phyloP scores from a whole-genome alignment of 208 protist genomes.

The Crithidia fasciculata region DNA sequence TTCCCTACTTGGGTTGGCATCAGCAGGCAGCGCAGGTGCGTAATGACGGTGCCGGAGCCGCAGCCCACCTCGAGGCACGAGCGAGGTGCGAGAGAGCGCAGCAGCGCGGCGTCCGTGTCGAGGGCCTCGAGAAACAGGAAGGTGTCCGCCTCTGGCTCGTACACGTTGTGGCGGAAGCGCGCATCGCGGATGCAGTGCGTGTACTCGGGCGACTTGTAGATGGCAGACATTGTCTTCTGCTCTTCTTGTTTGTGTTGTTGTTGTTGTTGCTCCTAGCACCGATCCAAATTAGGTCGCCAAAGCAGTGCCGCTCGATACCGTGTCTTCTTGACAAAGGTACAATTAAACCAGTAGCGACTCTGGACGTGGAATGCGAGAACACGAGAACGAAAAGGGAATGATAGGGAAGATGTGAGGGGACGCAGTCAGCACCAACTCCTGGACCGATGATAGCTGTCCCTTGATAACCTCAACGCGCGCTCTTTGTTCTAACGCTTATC shows the following conservation, averaged over 20 bases:
- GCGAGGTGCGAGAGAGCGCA: conserved; percentile 42
- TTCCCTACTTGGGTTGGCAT: conserved; percentile 1
- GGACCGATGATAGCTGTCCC: no score
- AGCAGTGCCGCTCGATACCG: no score
- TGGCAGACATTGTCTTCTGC: neutral
- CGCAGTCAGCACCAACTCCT: no score
- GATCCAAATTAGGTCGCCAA: no score
- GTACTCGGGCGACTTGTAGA: conserved; percentile 82
- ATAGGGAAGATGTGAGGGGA: no score
- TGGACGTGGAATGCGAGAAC: no score
- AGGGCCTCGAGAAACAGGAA: conserved; percentile 88
- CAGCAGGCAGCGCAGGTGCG: conserved; percentile 62
- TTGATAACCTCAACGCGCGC: no score
- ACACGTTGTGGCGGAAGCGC: conserved; percentile 74
- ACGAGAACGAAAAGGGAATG: no score
- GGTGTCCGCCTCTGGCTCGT: conserved; percentile 91
- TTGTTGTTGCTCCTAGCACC: no score
- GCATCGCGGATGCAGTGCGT: conserved; percentile 79
- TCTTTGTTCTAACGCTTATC: no score
- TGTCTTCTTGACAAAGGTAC: no score
- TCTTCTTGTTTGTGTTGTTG: neutral
- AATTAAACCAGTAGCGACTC: no score
- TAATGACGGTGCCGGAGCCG: conserved; percentile 85
- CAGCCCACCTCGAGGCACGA: conserved; percentile 85
- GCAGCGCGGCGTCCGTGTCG: conserved; percentile 51